phyloP scores from a whole-genome alignment of 306 rosid species.

The Gastrolobium villosum region DNA sequence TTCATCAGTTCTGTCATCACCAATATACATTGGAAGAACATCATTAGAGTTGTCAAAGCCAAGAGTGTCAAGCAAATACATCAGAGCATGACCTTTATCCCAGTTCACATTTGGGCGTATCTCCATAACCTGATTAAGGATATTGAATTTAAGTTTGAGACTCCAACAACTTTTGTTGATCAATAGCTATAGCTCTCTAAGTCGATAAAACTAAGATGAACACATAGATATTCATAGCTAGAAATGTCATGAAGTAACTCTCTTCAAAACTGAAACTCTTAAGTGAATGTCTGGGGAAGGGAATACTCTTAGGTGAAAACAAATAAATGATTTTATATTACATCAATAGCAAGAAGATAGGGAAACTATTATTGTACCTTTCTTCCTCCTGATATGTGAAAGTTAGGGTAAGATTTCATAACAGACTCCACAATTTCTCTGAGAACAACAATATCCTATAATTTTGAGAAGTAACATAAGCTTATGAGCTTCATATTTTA shows the following conservation, averaged over 20 bases:
- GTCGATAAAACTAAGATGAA: not conserved
- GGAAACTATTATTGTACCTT: constrained; percentile 48
- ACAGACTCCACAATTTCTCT: constrained; percentile 54
- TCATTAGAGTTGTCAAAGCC: constrained; percentile 50
- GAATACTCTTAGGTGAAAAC: too few species aligned
- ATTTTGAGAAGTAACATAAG: constrained; percentile 32
- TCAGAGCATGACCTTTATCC: constrained; percentile 69
- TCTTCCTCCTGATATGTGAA: constrained; percentile 55
- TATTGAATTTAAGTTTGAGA: not conserved
- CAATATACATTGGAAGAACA: constrained; percentile 63
- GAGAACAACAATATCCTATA: constrained; percentile 59
- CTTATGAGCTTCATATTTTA: not conserved
- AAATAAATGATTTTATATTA: too few species aligned
- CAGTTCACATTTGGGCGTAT: constrained; percentile 64
- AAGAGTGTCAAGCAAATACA: constrained; percentile 63
- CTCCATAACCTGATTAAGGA: constrained; percentile 60
- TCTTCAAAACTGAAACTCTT: too few species aligned
- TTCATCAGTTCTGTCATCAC: constrained; percentile 72
- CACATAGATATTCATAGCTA: not conserved
- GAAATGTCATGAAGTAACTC: not conserved
- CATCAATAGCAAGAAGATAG: too few species aligned
- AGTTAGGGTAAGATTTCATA: constrained; percentile 52
- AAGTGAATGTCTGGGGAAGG: too few species aligned
- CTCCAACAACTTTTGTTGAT: not conserved
- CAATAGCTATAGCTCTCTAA: not conserved